Evolutionary conservation across 805 yeast species (phyloP).

Genomic region (Ogataea salicorniae): DNA sequence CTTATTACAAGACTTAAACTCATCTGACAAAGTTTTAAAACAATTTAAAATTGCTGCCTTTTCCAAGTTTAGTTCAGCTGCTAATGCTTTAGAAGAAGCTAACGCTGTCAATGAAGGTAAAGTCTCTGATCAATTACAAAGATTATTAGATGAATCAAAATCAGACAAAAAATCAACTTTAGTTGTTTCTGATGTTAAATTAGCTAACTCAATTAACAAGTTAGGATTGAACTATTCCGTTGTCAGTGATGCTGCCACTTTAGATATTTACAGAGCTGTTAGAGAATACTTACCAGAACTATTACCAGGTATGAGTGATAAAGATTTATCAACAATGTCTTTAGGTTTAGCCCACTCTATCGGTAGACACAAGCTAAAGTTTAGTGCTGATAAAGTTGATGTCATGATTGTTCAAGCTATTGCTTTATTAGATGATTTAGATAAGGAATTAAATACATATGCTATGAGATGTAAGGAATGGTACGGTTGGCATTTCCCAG

Average conservation of each 20-base stretch:
- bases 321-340: conserved; percentile 88
- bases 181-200: conserved; percentile 90
- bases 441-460: conserved; percentile 95
- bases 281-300: conserved; percentile 91
- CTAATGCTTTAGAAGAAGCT: conserved; percentile 94
- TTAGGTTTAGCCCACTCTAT: conserved; percentile 97
- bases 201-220: conserved; percentile 95
- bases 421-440: conserved; percentile 92
- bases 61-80: conserved; percentile 91
- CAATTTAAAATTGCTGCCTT: conserved; percentile 94
- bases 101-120: conserved; percentile 89
- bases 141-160: conserved; percentile 68
- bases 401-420: conserved; percentile 99
- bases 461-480: conserved; percentile 99
- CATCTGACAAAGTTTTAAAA: conserved; percentile 78
- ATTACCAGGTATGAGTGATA: conserved; percentile 86
- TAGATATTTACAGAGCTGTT: conserved; percentile 92
- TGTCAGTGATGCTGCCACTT: conserved; percentile 90
- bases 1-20: conserved; percentile 69
- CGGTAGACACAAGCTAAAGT: conserved; percentile 97
- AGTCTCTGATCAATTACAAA: conserved; percentile 79
- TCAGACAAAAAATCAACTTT: conserved; percentile 79
- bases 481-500: conserved; percentile 99
- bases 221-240: conserved; percentile 82
- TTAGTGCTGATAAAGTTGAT: conserved; percentile 97